Evolutionary conservation across 1,284 basidiomycete genomes (phyloP).

Genomic region (Kalmanozyma brasiliensis): DNA sequence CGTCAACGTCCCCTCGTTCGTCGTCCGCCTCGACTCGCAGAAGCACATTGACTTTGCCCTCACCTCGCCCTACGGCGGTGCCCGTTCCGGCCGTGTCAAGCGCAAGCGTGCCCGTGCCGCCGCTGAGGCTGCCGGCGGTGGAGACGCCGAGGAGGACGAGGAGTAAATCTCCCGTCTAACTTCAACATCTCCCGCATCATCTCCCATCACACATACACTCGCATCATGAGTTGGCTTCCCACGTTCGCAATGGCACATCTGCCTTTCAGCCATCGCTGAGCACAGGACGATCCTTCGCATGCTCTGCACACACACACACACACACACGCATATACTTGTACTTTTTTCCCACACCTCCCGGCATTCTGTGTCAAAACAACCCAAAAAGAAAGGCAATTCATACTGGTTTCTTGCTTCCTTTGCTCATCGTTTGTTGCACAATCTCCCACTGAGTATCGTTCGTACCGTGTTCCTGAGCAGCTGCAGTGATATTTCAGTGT

Average conservation of each 20-base stretch:
- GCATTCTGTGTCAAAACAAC: conserved; percentile 3
- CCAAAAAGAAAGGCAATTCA: conserved; percentile 45
- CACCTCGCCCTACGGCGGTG: conserved; percentile 97
- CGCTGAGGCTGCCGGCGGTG: conserved; percentile 89
- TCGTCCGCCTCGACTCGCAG: conserved; percentile 77
- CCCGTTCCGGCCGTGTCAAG: conserved; percentile 96
- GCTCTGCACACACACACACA: conserved; percentile 17
- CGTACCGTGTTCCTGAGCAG: too few species aligned
- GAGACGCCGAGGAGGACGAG: conserved; percentile 78
- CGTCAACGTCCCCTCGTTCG: conserved; percentile 98
- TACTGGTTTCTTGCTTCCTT: conserved; percentile 30
- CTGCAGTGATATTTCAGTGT: too few species aligned
- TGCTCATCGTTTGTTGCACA: conserved; percentile 1
- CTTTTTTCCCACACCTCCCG: conserved; percentile 12
- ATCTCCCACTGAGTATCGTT: not conserved
- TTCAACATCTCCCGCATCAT: not conserved
- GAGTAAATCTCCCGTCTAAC: conserved; percentile 32
- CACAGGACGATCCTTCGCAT: not conserved
- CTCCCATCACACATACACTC: conserved; percentile 1
- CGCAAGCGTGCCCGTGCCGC: conserved; percentile 96
- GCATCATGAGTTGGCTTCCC: conserved; percentile 5
- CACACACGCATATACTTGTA: conserved; percentile 26
- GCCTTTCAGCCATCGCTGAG: conserved; percentile 32
- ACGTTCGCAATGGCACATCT: conserved; percentile 9
- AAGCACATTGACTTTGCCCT: conserved; percentile 98